phyloP scores from a whole-genome alignment of 345 rosid genomes.

The Arabis alpina region DNA sequence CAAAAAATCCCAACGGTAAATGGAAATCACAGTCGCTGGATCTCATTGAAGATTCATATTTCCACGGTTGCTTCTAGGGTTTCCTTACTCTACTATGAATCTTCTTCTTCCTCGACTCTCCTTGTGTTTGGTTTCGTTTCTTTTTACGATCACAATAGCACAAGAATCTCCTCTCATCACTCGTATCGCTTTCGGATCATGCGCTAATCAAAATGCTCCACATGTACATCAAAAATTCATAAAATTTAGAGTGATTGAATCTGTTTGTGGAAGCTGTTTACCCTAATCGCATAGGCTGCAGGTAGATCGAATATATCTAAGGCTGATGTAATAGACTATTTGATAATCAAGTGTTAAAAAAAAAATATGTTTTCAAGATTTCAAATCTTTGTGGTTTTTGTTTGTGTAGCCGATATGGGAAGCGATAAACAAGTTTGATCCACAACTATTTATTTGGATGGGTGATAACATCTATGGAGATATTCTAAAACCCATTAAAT shows the following conservation, averaged over 20 bases:
- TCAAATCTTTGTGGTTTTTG: too few relatives aligned
- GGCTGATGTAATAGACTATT: too few relatives aligned
- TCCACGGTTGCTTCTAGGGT: constrained; percentile 21
- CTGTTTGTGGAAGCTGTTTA: too few relatives aligned
- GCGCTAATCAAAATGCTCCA: constrained; percentile 81
- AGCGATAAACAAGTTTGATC: constrained; percentile 71
- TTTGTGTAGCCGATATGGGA: constrained; percentile 77
- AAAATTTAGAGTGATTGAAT: too few relatives aligned
- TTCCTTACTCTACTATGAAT: constrained; percentile 12
- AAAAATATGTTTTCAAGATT: too few relatives aligned
- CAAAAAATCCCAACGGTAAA: constrained; percentile 19
- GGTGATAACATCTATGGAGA: constrained; percentile 95
- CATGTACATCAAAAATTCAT: constrained; percentile 49
- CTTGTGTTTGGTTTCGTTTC: constrained; percentile 37
- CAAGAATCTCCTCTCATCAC: constrained; percentile 43
- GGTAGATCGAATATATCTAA: too few relatives aligned
- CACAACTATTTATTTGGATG: constrained; percentile 83
- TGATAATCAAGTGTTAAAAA: too few relatives aligned
- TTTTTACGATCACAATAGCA: constrained; percentile 13
- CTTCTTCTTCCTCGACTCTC: neutral
- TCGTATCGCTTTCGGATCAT: constrained; percentile 85
- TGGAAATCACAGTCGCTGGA: neutral
- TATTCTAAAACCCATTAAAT: constrained; percentile 55
- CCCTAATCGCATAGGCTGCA: too few relatives aligned
- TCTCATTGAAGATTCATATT: neutral